phyloP scores from a whole-genome alignment of 176 grass and related monocot genomes.

The Musa itinerans region DNA sequence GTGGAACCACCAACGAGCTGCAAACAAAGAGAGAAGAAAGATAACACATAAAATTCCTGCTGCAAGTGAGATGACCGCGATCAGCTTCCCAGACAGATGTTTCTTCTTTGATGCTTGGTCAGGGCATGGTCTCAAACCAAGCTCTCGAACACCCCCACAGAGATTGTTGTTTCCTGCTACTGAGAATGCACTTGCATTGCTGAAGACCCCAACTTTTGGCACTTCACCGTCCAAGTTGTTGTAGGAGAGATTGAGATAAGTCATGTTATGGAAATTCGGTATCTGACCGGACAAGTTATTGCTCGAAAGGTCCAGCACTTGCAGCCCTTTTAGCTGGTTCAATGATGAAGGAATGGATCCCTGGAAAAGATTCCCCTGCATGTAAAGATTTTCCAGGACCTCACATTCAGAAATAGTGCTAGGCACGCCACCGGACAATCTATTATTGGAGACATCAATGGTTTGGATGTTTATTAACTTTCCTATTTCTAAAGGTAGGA shows the following conservation, averaged over 20 bases:
- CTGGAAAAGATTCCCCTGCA: constrained; percentile 28
- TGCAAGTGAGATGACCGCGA: not conserved
- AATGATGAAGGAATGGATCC: constrained; percentile 13
- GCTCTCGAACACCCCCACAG: constrained; percentile 15
- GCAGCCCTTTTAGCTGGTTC: constrained; percentile 15
- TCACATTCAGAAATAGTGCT: constrained; percentile 22
- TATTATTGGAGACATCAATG: constrained; percentile 41
- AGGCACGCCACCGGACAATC: constrained; percentile 34
- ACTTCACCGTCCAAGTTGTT: constrained; percentile 15
- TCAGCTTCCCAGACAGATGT: not conserved
- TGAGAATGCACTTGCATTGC: not conserved
- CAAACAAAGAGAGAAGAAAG: not conserved
- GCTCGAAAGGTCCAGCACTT: constrained; percentile 5
- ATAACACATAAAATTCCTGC: not conserved
- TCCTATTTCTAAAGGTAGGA: constrained; percentile 30
- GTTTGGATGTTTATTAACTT: constrained; percentile 24
- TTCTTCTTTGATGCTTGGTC: not conserved
- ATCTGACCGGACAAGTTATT: constrained; percentile 17
- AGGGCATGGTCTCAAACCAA: constrained; percentile 7
- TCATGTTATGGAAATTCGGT: not conserved
- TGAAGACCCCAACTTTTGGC: constrained; percentile 7
- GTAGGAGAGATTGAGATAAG: constrained; percentile 15
- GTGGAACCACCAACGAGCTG: not conserved
- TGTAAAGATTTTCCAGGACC: constrained; percentile 26
- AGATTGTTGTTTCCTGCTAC: constrained; percentile 5